Evolutionary conservation across 2,329 filamentous ascomycete species (phyloP).

Genomic region (Onygena corvina): DNA sequence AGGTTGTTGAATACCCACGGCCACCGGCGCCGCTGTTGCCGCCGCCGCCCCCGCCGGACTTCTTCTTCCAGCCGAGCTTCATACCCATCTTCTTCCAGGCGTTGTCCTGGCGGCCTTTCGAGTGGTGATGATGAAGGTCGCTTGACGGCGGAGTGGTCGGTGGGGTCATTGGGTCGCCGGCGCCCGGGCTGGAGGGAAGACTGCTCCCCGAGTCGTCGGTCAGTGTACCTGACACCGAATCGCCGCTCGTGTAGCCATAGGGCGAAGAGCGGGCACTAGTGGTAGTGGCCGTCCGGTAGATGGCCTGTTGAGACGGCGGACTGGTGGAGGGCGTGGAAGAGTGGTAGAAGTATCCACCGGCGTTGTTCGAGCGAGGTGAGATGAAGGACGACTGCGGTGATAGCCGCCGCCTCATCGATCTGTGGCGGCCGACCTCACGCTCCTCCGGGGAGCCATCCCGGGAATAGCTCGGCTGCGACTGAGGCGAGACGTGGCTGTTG

Average conservation of each 20-base stretch:
- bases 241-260: slow-evolving; percentile 29
- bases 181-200: slow-evolving; percentile 30
- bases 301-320: slow-evolving; percentile 19
- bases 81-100: slow-evolving; percentile 44
- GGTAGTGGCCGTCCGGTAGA: slow-evolving; percentile 21
- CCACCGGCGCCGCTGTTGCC: background rate
- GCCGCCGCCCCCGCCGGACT: slow-evolving; percentile 11
- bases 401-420: slow-evolving; percentile 13
- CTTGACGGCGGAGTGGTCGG: slow-evolving; percentile 40
- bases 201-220: slow-evolving; percentile 39
- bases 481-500: slow-evolving; percentile 43
- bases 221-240: slow-evolving; percentile 29
- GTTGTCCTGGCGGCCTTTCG: slow-evolving; percentile 35
- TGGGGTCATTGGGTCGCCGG: slow-evolving; percentile 39
- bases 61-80: slow-evolving; percentile 37
- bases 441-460: slow-evolving; percentile 10
- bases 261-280: slow-evolving; percentile 27
- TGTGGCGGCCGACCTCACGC: slow-evolving; percentile 10
- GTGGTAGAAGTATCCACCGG: slow-evolving; percentile 18
- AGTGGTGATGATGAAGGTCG: slow-evolving; percentile 31
- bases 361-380: slow-evolving; percentile 13
- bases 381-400: slow-evolving; percentile 16
- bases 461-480: slow-evolving; percentile 4
- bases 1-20: background rate
- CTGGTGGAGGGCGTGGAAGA: slow-evolving; percentile 25